Evolutionary conservation across 1,284 basidiomycete genomes (phyloP), one percentile per base, ranked within the genome.

Genomic region (Ustilago nuda): DNA sequence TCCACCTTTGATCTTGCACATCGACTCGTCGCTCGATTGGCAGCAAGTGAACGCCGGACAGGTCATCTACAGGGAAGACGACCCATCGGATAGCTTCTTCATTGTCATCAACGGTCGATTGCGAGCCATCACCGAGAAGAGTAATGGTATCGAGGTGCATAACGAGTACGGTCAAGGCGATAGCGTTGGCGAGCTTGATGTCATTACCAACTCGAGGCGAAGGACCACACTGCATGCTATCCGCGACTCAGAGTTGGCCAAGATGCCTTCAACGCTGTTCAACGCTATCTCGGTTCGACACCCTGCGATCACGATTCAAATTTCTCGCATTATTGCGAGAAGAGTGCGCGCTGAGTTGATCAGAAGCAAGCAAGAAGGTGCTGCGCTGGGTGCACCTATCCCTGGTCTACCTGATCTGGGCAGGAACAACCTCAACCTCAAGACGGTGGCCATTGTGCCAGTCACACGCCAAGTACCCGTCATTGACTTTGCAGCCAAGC

Each of bases 11-110:
- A 95, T 99, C 9, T 88, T 98, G 13, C 96, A 99, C 84, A 97
- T 99, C 70, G 96, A 99, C 86, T 92, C 95, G 1, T 95, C 95
- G 0, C 89, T 99, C 68, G 96, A 99, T 84, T 99, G 96, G 96
- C 93, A 95, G 90, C 95, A 98, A 86, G 94, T 97, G 4, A 92
- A 92, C 76, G 95, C 95, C 0, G 94, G 97, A 0, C 94, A 89
- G 75, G 91, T 95, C 45, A 89, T 97, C 58, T 98, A 95, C 91
- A 90, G 95, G 32, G 92, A 96, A 50, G 91, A 93, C 37, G 97
- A 98, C 78, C 88, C 87, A 32, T 93, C 92, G 83, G 94, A 97
- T 81, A 95, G 94, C 82, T 98, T 99, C 87, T 99, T 97, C 86
- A 97, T 99, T 62, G 79, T 99, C 77, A 95, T 99, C 87, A 98